Conservation (phyloP, 345 rosid species). For the Balakata baccata region DNA sequence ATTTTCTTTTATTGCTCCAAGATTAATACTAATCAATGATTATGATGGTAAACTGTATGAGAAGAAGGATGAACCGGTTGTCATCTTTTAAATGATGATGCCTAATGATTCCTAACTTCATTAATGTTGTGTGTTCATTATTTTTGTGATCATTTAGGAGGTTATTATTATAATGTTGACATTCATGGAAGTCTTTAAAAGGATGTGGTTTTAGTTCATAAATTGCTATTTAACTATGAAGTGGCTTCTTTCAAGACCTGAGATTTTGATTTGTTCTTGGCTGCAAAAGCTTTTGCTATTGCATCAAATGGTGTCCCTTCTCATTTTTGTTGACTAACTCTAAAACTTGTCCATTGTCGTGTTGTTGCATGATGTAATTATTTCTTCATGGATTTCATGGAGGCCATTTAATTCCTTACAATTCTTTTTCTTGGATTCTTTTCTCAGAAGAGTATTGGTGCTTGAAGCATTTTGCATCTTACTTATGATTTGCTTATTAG, state of each 20-base stretch:
- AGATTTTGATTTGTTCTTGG: background rate
- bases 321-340: background rate
- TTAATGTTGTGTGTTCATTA: background rate
- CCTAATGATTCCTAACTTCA: background rate
- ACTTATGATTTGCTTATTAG: background rate
- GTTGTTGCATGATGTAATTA: background rate
- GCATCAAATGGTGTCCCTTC: background rate
- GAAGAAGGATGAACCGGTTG: background rate
- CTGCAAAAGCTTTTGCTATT: background rate
- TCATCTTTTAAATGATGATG: background rate
- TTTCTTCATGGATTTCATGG: background rate
- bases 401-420: background rate
- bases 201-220: background rate
- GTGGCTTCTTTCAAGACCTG: background rate
- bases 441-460: background rate
- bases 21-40: background rate
- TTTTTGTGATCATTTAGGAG: background rate
- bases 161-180: background rate
- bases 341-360: background rate
- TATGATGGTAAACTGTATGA: background rate
- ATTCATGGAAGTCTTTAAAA: background rate
- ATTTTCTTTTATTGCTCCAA: background rate
- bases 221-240: background rate
- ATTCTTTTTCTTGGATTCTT: background rate
- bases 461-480: background rate